Evolutionary conservation across 257 asterid species (phyloP).

Genomic region (Ajuga chamaepitys): DNA sequence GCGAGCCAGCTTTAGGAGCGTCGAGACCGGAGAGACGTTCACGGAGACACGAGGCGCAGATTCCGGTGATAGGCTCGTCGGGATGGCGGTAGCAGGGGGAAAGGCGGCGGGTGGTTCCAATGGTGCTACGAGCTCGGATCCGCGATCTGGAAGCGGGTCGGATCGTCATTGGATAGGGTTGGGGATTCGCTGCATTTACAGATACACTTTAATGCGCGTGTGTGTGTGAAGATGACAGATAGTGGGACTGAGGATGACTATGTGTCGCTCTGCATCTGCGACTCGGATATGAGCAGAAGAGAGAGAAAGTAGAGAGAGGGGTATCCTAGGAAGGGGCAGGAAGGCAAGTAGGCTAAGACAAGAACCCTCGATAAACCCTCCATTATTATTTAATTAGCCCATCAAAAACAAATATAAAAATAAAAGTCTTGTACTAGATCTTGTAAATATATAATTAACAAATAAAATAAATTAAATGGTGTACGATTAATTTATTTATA

Average conservation of each 20-base stretch:
- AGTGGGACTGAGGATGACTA: conserved; percentile 1
- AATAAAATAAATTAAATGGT: too few relatives aligned
- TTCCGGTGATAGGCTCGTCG: conserved; percentile 67
- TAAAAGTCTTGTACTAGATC: too few relatives aligned
- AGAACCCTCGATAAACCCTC: conserved; percentile 54
- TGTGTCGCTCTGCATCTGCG: conserved; percentile 2
- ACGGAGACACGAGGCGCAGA: conserved; percentile 92
- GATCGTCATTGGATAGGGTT: conserved; percentile 35
- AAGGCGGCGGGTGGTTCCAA: conserved; percentile 45
- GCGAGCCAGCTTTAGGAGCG: conserved; percentile 24
- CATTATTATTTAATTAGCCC: neutral
- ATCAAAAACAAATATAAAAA: neutral
- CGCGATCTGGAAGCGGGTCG: conserved; percentile 49
- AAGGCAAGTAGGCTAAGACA: conserved; percentile 21
- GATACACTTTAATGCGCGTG: conserved; percentile 6
- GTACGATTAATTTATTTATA: too few relatives aligned
- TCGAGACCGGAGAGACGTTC: conserved; percentile 88
- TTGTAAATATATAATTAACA: neutral
- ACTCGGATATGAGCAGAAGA: conserved; percentile 14
- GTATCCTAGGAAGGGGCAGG: conserved; percentile 37
- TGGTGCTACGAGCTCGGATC: conserved; percentile 37
- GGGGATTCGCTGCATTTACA: conserved; percentile 7
- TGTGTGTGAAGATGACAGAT: neutral
- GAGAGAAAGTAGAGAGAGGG: neutral
- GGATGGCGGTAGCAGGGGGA: conserved; percentile 87